These are phyloP conservation scores for Andrographis paniculata DNA, from an alignment of 305 asterid genomes.

Conservation along the genomic window DNA sequence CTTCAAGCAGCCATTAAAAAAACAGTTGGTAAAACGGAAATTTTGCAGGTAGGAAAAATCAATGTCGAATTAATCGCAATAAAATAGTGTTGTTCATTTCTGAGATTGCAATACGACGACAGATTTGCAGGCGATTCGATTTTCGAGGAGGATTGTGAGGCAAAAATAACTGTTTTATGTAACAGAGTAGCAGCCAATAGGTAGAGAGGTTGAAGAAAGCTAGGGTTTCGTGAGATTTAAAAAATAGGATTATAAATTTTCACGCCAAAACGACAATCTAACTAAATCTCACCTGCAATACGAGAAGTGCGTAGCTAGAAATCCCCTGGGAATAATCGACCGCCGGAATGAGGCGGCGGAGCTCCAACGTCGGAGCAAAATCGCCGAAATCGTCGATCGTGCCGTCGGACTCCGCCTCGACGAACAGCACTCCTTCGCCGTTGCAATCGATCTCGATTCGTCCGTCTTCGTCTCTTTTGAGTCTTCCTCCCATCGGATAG, in stretches of 20 bases:
- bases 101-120: too few relatives aligned
- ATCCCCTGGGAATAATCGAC: constrained; percentile 75
- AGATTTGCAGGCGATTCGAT: too few relatives aligned
- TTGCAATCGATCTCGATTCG: constrained; percentile 70
- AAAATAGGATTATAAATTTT: too few relatives aligned
- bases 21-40: neutral
- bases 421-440: constrained; percentile 69
- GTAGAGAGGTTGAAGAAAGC: too few relatives aligned
- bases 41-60: too few relatives aligned
- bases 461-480: constrained; percentile 68
- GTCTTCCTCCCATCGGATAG: constrained; percentile 78
- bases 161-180: too few relatives aligned
- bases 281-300: constrained; percentile 54
- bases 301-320: constrained; percentile 45
- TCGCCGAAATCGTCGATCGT: constrained; percentile 61
- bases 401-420: constrained; percentile 70
- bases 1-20: constrained; percentile 39
- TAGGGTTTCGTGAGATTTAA: neutral
- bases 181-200: too few relatives aligned
- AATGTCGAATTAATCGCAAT: neutral
- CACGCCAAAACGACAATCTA: neutral
- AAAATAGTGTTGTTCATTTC: too few relatives aligned
- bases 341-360: constrained; percentile 60
- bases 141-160: too few relatives aligned
- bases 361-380: constrained; percentile 73